Evolutionary conservation across 306 rosid species (phyloP).

Genomic region (Dryas octopetala): DNA sequence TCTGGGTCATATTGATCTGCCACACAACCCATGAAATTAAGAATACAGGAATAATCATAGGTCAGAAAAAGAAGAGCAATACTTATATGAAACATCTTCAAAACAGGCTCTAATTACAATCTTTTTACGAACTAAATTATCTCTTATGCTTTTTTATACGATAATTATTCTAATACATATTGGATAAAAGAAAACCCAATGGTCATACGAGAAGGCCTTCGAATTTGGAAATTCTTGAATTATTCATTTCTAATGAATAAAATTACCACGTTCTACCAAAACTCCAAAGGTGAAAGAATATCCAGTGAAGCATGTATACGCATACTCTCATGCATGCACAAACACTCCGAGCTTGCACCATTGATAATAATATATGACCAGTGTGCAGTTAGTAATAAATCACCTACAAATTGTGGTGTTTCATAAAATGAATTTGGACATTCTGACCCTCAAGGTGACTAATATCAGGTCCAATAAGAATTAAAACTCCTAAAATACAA

Average conservation of each 20-base stretch:
- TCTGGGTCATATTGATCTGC: constrained; percentile 97
- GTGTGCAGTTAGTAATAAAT: neutral
- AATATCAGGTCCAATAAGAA: neutral
- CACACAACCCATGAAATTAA: constrained; percentile 21
- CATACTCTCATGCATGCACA: neutral
- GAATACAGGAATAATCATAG: constrained; percentile 11
- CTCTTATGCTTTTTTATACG: too few relatives aligned
- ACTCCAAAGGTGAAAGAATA: neutral
- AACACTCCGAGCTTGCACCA: constrained; percentile 1
- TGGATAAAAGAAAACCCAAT: too few relatives aligned
- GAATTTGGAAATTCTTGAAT: neutral
- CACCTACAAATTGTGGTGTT: neutral
- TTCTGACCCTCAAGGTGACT: neutral
- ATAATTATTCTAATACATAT: too few relatives aligned
- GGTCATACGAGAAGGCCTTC: too few relatives aligned
- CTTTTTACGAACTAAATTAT: too few relatives aligned
- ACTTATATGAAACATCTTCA: neutral
- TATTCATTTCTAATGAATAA: neutral
- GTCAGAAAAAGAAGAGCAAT: neutral
- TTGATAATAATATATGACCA: neutral
- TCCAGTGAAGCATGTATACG: neutral
- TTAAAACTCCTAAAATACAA: constrained; percentile 1
- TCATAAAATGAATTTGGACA: neutral
- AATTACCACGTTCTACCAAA: neutral
- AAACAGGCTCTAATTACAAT: neutral